phyloP scores from a whole-genome alignment of 495 filamentous ascomycete genomes.

The Aspergillus homomorphus region DNA sequence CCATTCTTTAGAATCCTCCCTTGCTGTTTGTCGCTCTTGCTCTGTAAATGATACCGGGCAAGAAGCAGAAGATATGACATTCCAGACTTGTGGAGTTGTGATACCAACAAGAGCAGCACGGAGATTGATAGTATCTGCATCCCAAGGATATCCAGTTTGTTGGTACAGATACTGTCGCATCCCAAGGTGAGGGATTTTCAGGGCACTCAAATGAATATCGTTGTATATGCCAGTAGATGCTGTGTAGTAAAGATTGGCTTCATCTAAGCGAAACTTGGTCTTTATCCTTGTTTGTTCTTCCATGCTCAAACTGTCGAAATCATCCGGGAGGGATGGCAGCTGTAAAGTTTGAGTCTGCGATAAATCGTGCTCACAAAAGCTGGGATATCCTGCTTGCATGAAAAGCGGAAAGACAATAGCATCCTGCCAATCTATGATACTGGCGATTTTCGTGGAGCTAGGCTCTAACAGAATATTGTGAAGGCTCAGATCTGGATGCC shows the following conservation, averaged over 20 bases:
- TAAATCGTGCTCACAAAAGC: constrained; percentile 36
- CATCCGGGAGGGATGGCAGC: constrained; percentile 29
- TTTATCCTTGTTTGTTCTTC: constrained; percentile 27
- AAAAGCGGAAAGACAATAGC: constrained; percentile 28
- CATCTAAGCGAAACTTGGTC: constrained; percentile 29
- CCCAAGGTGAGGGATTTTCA: constrained; percentile 29
- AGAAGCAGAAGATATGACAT: constrained; percentile 19
- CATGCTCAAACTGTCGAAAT: constrained; percentile 28
- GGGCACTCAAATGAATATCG: constrained; percentile 23
- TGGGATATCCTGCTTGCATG: constrained; percentile 39
- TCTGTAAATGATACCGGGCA: constrained; percentile 31
- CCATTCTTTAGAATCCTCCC: constrained; percentile 34
- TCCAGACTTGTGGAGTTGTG: constrained; percentile 30
- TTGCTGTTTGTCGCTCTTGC: constrained; percentile 28
- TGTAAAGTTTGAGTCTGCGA: constrained; percentile 31
- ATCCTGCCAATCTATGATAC: constrained; percentile 40
- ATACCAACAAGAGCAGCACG: constrained; percentile 35
- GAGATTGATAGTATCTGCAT: constrained; percentile 36
- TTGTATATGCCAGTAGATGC: constrained; percentile 35
- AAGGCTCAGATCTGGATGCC: constrained; percentile 35
- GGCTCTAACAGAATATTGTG: constrained; percentile 32
- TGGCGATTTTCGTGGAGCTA: constrained; percentile 29
- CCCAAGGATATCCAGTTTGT: constrained; percentile 36
- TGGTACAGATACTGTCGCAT: constrained; percentile 35
- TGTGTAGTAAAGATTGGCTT: constrained; percentile 40